A percentile compares a stretch with the other conserved stretches of the same genome.
Evolutionary conservation across 2,329 filamentous ascomycete species (phyloP).

Genomic region (Exophiala lecanii-corni): DNA sequence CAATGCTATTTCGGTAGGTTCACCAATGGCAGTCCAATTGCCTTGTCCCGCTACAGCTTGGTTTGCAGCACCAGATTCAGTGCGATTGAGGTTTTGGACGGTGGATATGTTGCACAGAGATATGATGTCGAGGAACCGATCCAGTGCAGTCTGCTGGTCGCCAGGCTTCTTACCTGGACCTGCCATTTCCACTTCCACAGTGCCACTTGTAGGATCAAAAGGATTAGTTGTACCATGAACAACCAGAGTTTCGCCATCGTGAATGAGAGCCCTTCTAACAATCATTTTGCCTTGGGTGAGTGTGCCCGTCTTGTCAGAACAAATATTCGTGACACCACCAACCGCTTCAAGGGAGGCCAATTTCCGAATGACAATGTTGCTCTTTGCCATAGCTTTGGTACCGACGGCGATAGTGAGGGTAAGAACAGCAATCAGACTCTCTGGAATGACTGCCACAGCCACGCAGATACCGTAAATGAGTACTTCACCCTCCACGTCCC

Average conservation of each 20-base stretch:
- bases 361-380: slow-evolving; percentile 56
- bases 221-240: slow-evolving; percentile 48
- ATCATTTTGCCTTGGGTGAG: slow-evolving; percentile 69
- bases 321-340: slow-evolving; percentile 58
- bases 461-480: slow-evolving; percentile 55
- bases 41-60: slow-evolving; percentile 33
- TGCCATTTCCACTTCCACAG: slow-evolving; percentile 28
- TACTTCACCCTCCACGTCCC: slow-evolving; percentile 47
- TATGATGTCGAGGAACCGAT: slow-evolving; percentile 53
- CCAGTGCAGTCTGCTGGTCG: slow-evolving; percentile 30
- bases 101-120: slow-evolving; percentile 58
- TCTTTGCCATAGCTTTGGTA: slow-evolving; percentile 54
- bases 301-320: slow-evolving; percentile 57
- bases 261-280: slow-evolving; percentile 50
- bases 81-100: slow-evolving; percentile 41
- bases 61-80: slow-evolving; percentile 6
- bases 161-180: slow-evolving; percentile 32
- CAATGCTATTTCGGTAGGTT: slow-evolving; percentile 64
- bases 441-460: slow-evolving; percentile 53
- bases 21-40: slow-evolving; percentile 55
- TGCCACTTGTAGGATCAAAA: slow-evolving; percentile 48
- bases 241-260: slow-evolving; percentile 46
- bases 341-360: slow-evolving; percentile 56
- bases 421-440: slow-evolving; percentile 59
- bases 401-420: slow-evolving; percentile 65